Conservation (phyloP, 2,329 filamentous ascomycete genomes). For the Pyricularia grisea region DNA sequence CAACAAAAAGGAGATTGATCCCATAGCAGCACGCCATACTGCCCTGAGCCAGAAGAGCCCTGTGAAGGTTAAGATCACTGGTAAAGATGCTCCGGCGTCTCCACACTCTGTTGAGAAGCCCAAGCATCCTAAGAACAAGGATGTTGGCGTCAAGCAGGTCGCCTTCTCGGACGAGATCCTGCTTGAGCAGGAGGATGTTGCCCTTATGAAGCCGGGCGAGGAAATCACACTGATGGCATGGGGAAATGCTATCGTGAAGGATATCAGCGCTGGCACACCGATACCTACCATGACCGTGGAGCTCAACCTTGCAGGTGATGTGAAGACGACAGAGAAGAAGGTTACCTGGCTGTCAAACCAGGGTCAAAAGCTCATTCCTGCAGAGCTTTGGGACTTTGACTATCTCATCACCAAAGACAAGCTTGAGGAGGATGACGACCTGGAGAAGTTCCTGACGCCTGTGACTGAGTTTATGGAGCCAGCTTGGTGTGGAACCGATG, state of each 20-base stretch:
- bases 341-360: constrained; percentile 82
- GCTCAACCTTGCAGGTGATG: constrained; percentile 84
- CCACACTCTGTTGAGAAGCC: constrained; percentile 66
- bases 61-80: constrained; percentile 61
- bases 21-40: constrained; percentile 63
- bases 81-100: constrained; percentile 54
- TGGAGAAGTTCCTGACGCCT: constrained; percentile 75
- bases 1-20: constrained; percentile 80
- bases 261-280: constrained; percentile 46
- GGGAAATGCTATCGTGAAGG: constrained; percentile 78
- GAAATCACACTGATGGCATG: constrained; percentile 96
- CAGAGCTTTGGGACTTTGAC: constrained; percentile 90
- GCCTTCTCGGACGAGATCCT: constrained; percentile 66
- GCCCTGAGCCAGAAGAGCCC: constrained; percentile 61
- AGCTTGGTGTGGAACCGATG: constrained; percentile 73
- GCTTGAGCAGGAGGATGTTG: constrained; percentile 80
- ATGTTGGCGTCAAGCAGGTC: constrained; percentile 79
- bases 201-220: constrained; percentile 72
- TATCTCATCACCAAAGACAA: constrained; percentile 94
- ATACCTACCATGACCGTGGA: constrained; percentile 69
- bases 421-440: constrained; percentile 74
- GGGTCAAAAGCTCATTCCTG: constrained; percentile 65
- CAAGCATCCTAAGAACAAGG: constrained; percentile 82
- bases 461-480: constrained; percentile 66
- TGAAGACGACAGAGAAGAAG: constrained; percentile 95